Percentiles rank a stretch among this genome's conserved stretches.
Evolutionary conservation across 768 basidiomycete genomes (phyloP).

Genomic region (Lyophyllum semitale): DNA sequence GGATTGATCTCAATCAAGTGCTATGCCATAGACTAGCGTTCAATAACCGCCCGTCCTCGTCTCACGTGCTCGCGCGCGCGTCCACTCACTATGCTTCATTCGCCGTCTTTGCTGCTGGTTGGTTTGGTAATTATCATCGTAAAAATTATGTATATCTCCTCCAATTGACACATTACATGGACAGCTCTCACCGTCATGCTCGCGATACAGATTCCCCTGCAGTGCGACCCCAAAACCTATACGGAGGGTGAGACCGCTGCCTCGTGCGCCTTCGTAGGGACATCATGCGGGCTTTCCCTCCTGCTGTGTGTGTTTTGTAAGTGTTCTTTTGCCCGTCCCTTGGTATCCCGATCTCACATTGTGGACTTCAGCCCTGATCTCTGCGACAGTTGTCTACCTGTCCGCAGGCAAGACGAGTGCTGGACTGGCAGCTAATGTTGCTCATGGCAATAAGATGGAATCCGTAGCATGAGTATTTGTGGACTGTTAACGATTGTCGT

Average conservation of each 20-base stretch:
- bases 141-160: background rate
- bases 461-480: background rate
- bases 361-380: background rate
- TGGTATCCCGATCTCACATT: background rate
- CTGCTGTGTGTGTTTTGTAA: background rate
- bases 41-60: constrained; percentile 15
- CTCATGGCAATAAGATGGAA: background rate
- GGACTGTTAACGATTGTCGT: too few relatives aligned
- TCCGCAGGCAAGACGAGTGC: background rate
- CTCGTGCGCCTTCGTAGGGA: background rate
- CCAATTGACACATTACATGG: background rate
- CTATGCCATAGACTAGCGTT: constrained; percentile 1
- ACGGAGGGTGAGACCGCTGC: background rate
- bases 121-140: background rate
- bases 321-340: background rate
- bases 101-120: background rate
- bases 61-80: constrained; percentile 10
- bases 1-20: background rate
- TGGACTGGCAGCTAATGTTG: constrained; percentile 7
- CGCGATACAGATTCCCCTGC: constrained; percentile 3
- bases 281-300: background rate
- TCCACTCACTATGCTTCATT: constrained; percentile 14
- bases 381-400: background rate
- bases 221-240: constrained; percentile 5
- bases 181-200: constrained; percentile 5